Conservation (phyloP, 768 basidiomycete species). For the Lactifluus volemus region DNA sequence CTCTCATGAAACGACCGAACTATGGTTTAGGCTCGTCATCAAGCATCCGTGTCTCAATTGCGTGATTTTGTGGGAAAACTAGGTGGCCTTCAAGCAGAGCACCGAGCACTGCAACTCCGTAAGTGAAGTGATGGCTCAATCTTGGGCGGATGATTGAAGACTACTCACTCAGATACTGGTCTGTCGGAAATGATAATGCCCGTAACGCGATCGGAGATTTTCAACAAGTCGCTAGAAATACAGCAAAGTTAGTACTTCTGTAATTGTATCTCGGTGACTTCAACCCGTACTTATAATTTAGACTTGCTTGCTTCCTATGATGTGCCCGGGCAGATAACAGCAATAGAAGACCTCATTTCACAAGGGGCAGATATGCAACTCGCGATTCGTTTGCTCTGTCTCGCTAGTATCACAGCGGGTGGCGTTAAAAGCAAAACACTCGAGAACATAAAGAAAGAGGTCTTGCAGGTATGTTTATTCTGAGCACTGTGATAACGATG, state of each 20-base stretch:
- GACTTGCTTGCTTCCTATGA: slow-evolving; percentile 95
- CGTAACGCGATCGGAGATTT: slow-evolving; percentile 75
- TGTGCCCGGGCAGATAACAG: slow-evolving; percentile 63
- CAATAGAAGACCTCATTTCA: slow-evolving; percentile 86
- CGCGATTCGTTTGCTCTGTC: slow-evolving; percentile 72
- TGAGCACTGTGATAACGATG: not conserved
- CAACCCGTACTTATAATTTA: slow-evolving; percentile 27
- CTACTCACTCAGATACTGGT: slow-evolving; percentile 62
- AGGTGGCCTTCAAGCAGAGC: slow-evolving; percentile 86
- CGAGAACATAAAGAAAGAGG: slow-evolving; percentile 84
- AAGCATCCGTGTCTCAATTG: slow-evolving; percentile 85
- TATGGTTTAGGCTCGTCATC: slow-evolving; percentile 57
- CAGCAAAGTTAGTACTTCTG: slow-evolving; percentile 66
- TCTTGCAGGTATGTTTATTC: slow-evolving; percentile 55
- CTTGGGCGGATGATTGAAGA: not conserved
- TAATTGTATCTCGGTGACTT: not conserved
- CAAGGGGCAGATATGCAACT: slow-evolving; percentile 77
- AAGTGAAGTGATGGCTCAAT: slow-evolving; percentile 28
- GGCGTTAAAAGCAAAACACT: slow-evolving; percentile 82
- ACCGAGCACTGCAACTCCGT: slow-evolving; percentile 86
- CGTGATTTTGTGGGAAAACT: slow-evolving; percentile 93
- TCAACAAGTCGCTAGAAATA: slow-evolving; percentile 88
- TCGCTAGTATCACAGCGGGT: slow-evolving; percentile 75
- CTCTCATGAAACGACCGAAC: not conserved
- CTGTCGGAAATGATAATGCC: slow-evolving; percentile 88